Evolutionary conservation across 768 basidiomycete species (phyloP).

Genomic region (Russula sp.): DNA sequence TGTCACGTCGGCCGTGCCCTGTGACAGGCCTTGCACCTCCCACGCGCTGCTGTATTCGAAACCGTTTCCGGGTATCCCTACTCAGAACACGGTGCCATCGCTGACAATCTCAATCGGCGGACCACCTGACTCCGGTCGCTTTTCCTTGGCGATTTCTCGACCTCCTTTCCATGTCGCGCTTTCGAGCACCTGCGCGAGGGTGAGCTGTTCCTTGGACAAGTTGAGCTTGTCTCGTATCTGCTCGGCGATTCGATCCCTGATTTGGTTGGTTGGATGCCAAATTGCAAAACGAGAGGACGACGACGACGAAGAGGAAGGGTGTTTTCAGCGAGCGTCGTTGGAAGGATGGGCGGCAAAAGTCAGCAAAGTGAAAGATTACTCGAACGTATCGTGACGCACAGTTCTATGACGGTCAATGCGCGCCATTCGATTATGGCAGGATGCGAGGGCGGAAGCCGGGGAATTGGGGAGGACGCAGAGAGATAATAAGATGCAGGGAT

Average conservation of each 20-base stretch:
- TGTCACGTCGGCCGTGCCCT: neutral
- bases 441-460: conserved; percentile 65
- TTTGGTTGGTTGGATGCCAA: neutral
- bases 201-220: conserved; percentile 45
- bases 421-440: conserved; percentile 95
- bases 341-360: neutral
- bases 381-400: conserved; percentile 42
- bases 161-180: conserved; percentile 97
- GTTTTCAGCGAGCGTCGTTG: neutral
- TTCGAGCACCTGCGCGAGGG: conserved; percentile 85
- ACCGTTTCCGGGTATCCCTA: neutral
- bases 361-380: too few relatives aligned
- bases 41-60: neutral
- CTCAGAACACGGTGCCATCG: conserved; percentile 74
- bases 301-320: too few relatives aligned
- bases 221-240: conserved; percentile 55
- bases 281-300: neutral
- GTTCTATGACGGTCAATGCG: conserved; percentile 87
- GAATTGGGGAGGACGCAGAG: conserved; percentile 45
- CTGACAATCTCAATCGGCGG: conserved; percentile 84
- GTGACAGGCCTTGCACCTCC: conserved; percentile 10
- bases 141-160: conserved; percentile 79
- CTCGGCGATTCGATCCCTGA: conserved; percentile 73
- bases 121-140: conserved; percentile 65
- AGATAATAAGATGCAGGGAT: conserved; percentile 40